Evolutionary conservation across 1,139 yeast species (phyloP), one percentile per base, ranked within the genome.

Genomic region (Lodderomyces beijingensis): DNA sequence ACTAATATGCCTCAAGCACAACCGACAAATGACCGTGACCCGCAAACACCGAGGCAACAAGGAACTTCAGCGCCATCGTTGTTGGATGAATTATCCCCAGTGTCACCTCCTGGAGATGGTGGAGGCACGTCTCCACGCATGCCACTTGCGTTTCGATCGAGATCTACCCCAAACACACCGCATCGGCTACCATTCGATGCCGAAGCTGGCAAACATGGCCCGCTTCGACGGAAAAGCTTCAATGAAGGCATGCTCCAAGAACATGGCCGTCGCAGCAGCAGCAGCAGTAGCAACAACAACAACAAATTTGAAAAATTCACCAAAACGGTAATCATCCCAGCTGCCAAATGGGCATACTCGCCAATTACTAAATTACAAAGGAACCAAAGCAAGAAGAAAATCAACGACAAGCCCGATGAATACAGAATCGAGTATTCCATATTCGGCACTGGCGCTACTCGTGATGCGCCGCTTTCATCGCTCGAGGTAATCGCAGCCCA

Each of bases 351-450:
- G 57, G 55, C 57, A 5, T 47, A 47, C 33, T 41, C 47, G 16
- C 55, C 57, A 6, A 35, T 44, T 2, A 27, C 46, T 9, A 40
- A 40, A 28, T 29, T 31, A 12, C 38, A 41, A 21, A n/a, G n/a
- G n/a, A 19, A 20, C 11, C 23, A 24, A 20, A 25, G 24, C 16
- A 25, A 23, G 20, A 13, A 4, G 4, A 13, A 16, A 24, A n/a
- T 25, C 27, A 10, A 19, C 10, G 11, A 5, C 9, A 14, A 9
- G 20, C 28, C 33, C 9, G 39, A 30, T 7, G 39, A 38, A 4
- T 57, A 57, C 33, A 38, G 32, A 13, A 57, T 57, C 21, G 62
- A 57, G 30, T 57, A 57, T 33, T 50, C 57, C 4, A 53, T 55
- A 3, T 52, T 56, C 33, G n/a, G n/a, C n/a, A n/a, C n/a, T n/a